Percentiles rank a stretch among this genome's conserved stretches.
phyloP scores from a whole-genome alignment of 106 monocot genomes.

The Acanthochlamys bracteata region DNA sequence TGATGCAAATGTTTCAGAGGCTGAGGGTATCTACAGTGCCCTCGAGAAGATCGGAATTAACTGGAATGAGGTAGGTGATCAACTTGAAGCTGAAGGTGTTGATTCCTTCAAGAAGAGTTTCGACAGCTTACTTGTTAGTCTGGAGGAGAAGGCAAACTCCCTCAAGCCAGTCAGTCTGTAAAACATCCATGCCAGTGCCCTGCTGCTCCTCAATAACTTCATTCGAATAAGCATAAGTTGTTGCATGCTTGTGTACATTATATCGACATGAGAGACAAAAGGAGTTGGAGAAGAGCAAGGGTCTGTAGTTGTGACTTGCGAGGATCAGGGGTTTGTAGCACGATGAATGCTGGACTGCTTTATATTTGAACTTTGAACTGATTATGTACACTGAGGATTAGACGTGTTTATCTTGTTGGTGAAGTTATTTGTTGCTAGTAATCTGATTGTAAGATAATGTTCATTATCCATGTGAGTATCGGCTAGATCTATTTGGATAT shows the following conservation, averaged over 20 bases:
- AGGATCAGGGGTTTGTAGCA: too few relatives aligned
- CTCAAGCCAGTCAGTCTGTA: conserved; percentile 44
- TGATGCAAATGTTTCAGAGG: conserved; percentile 57
- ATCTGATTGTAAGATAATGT: too few relatives aligned
- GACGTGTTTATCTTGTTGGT: too few relatives aligned
- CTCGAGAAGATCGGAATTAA: conserved; percentile 73
- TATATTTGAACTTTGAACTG: too few relatives aligned
- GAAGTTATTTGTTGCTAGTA: too few relatives aligned
- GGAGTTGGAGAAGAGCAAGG: neutral
- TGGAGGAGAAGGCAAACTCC: conserved; percentile 71
- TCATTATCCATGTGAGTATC: too few relatives aligned
- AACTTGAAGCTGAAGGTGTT: conserved; percentile 77
- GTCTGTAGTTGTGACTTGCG: neutral
- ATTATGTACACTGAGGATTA: too few relatives aligned
- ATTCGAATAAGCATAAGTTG: neutral
- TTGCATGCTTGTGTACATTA: neutral
- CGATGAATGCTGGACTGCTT: too few relatives aligned
- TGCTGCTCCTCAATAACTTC: neutral
- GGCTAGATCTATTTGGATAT: too few relatives aligned
- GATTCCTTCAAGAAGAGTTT: conserved; percentile 93
- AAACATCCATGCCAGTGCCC: neutral
- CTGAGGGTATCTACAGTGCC: conserved; percentile 76
- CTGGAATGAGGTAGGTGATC: conserved; percentile 60
- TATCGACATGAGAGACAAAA: neutral
- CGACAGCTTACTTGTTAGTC: conserved; percentile 64